Evolutionary conservation across 2,329 filamentous ascomycete species (phyloP), one percentile per base, ranked within the genome.

Genomic region (Pyrenophora tritici-repentis): DNA sequence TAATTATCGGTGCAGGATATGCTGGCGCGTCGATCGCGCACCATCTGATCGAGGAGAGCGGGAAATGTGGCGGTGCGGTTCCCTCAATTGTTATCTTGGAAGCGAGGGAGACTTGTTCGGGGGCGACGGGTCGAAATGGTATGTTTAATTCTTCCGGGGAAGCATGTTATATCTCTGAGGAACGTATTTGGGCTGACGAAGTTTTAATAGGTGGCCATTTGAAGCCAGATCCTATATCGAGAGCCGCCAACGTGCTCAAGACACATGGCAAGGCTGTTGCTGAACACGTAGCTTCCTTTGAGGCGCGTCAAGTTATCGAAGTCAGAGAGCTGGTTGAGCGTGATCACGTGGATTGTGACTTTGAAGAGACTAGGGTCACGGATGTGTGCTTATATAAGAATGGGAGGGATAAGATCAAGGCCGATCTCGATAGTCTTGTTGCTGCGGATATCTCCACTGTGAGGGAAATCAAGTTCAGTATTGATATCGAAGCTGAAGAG

Each of bases 71-170:
- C 5, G 37, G 37, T 13, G 36, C 47, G 13, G 22, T 45, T 4
- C 53, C 53, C 14, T 56, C 53, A 9, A 63, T 59, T 42, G 32
- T 56, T n/a, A 54, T 63, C 10, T 65, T 83, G n/a, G 81, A 84
- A 55, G 80, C 81, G 2, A 70, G 81, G 1, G 65, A 75, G 35
- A 59, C 80, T 6, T 81, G 79, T 55, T 78, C 76, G 8, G 81
- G 81, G 13, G 81, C 81, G 3, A 83, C 81, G 7, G 81, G 78
- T 1, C 74, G 81, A 41, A 83, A 83, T 53, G 81, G 80, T 16
- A 81, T 79, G 0, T 57, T 20, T 13, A 14, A 39, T 33, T 29
- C 24, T 8, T 29, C 10, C 8, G 6, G 22, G 22, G 22, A 24
- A 29, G 10, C 7, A 12, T 12, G 26, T 2, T 3, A 29, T 26